Evolutionary conservation across 345 rosid genomes (phyloP).

Genomic region (Adansonia digitata): DNA sequence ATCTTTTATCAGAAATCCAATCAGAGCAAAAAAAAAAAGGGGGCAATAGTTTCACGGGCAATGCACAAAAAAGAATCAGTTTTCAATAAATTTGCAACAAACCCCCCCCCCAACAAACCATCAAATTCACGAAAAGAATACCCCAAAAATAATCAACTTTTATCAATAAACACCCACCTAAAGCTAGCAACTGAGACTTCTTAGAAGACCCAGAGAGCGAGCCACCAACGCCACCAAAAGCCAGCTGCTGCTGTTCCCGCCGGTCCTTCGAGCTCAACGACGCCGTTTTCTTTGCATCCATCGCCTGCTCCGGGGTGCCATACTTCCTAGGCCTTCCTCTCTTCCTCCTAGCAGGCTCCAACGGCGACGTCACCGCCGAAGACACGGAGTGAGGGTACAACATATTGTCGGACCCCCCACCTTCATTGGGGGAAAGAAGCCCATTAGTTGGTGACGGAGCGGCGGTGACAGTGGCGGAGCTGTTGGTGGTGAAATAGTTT

Average conservation of each 20-base stretch:
- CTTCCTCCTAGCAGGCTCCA: slow-evolving; percentile 67
- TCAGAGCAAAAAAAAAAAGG: too few relatives aligned
- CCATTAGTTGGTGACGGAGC: slow-evolving; percentile 59
- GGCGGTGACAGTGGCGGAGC: slow-evolving; percentile 27
- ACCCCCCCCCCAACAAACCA: not conserved
- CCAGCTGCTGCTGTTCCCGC: slow-evolving; percentile 30
- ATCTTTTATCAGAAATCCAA: too few relatives aligned
- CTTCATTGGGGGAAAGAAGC: slow-evolving; percentile 37
- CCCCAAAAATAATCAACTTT: not conserved
- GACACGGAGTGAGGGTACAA: slow-evolving; percentile 62
- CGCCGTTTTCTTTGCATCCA: slow-evolving; percentile 82
- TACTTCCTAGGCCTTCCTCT: slow-evolving; percentile 97
- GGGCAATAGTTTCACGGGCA: too few relatives aligned
- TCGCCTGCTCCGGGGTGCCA: slow-evolving; percentile 89
- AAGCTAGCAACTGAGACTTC: slow-evolving; percentile 30
- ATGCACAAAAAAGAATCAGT: not conserved
- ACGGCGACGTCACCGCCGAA: slow-evolving; percentile 50
- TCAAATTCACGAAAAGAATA: not conserved
- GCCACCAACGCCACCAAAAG: slow-evolving; percentile 16
- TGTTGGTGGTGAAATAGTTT: slow-evolving; percentile 30
- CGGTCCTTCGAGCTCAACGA: slow-evolving; percentile 42
- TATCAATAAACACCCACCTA: slow-evolving; percentile 29
- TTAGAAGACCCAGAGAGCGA: slow-evolving; percentile 30
- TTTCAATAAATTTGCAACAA: not conserved
- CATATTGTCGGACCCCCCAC: slow-evolving; percentile 29